Evolutionary conservation across 1,139 yeast genomes (phyloP), one percentile per base, ranked within the genome.

Genomic region (Blastobotrys ciferrii): DNA sequence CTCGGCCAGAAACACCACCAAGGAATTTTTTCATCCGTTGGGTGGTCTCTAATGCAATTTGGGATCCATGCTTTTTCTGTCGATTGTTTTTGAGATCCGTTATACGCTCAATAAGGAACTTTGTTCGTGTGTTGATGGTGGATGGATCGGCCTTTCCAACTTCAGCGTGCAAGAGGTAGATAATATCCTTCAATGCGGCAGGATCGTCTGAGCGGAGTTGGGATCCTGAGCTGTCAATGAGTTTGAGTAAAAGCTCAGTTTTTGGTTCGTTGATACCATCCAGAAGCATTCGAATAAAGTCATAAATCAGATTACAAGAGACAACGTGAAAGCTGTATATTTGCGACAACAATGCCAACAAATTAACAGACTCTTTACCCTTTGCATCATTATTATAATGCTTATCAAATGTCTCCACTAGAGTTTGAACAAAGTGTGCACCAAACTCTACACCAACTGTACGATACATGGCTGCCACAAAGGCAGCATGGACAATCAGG

Each of bases 171-270:
- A 88, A 68, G 31, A 71, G 69, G 2, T 78, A 53, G 6, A 91
- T 81, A 48, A 92, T 89, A 44, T 87, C 94, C 60, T 84, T 89
- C 48, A 94, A 73, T 0, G 97, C 84, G 5, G 78, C 68, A 1
- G 98, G 95, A 64, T 92, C 98, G 62, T 94, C 98, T 2, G 87
- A 71, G 59, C 98, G 79, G 68, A 94, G 78, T 62, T 87, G 89
- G 14, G 83, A 78, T 40, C 98, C 99, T 4, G 91, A 80, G 36
- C 80, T 81, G 46, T 86, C 77, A 18, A 92, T 73, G 19, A 92
- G 72, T 55, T 84, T 77, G 46, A 92, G 71, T 46, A 94, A 71
- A 31, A 87, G 68, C 58, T 91, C 98, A 1, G 95, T 87, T 56
- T 86, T 84, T 19, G 70, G 58, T 66, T 88, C 97, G 52, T 77